A percentile compares a stretch with the other conserved stretches of the same genome.
phyloP scores from a whole-genome alignment of 2,329 filamentous ascomycete genomes.

The Alternaria arborescens region DNA sequence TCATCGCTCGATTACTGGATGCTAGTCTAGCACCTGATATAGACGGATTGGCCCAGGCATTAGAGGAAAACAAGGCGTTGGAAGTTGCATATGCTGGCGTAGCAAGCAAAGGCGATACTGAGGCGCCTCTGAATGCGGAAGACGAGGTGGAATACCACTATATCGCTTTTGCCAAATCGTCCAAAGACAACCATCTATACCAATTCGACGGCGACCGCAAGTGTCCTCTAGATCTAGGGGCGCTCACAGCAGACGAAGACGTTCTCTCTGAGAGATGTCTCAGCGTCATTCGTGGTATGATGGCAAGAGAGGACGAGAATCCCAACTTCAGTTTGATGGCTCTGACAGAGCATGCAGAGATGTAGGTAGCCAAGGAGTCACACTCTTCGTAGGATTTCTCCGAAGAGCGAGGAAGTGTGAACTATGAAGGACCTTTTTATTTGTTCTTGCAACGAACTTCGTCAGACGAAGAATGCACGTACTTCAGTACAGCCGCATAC shows the following conservation, averaged over 20 bases:
- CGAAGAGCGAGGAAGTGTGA: constrained; percentile 60
- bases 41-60: constrained; percentile 24
- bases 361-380: constrained; percentile 65
- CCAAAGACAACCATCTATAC: constrained; percentile 34
- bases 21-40: constrained; percentile 15
- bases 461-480: constrained; percentile 42
- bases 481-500: constrained; percentile 53
- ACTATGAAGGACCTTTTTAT: constrained; percentile 62
- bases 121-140: constrained; percentile 36
- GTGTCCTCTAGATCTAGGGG: constrained; percentile 42
- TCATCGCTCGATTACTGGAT: constrained; percentile 23
- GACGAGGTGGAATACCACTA: constrained; percentile 49
- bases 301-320: constrained; percentile 27
- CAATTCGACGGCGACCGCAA: constrained; percentile 45
- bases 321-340: constrained; percentile 45
- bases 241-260: constrained; percentile 28
- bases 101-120: constrained; percentile 38
- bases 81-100: constrained; percentile 38
- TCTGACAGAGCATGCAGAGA: constrained; percentile 28
- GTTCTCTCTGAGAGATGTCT: constrained; percentile 32
- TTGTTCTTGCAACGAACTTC: constrained; percentile 56
- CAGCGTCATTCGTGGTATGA: constrained; percentile 32
- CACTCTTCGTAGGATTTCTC: constrained; percentile 55
- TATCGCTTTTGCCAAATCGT: constrained; percentile 44
- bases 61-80: constrained; percentile 35